Evolutionary conservation across 108 stramenopile species (phyloP), one percentile per base, ranked within the genome.

Genomic region (Thalassiosira profunda): DNA sequence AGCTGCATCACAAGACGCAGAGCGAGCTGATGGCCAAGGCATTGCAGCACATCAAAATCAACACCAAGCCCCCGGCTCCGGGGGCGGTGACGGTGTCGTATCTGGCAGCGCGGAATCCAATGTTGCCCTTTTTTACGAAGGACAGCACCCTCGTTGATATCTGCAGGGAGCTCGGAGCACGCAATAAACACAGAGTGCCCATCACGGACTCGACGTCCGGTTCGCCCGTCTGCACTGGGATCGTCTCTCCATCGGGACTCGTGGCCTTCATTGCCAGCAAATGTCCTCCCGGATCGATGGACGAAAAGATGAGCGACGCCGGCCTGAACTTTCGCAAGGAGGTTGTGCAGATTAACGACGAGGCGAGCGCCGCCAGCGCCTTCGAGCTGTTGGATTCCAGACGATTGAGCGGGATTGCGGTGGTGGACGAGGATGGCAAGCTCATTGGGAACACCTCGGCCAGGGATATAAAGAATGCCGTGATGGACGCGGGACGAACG

Each of bases 391-490:
- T 83, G 68, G 82, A 83, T 45, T 58, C 67, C 0, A 56, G 75
- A 41, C 46, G 74, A 10, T 31, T 83, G 44, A 78, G 76, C 53
- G 82, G 82, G 14, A 79, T 83, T 38, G 82, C 78, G 15, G 82
- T 83, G 10, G 82, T 83, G 29, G 77, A 83, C 49, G 82, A 83
- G 17, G 82, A 83, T 46, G 82, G 82, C 10, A 61, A 62, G 25
- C 45, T 83, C 7, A 63, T 83, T 52, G 82, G 77, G 4, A 79
- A 74, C 60, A 83, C 82, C 3, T 78, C 76, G 1, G 82, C 82
- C 17, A 60, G 67, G 33, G 82, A 83, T 53, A 75, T 79, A 20
- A 83, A 83, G 30, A 51, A 67, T 51, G 73, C 78, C 1, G 78
- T 72, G 10, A 70, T 79, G 44, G 82, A 83, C 54, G 77, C 72